phyloP scores from a whole-genome alignment of 495 filamentous ascomycete genomes.

The Lepidopterella palustris region DNA sequence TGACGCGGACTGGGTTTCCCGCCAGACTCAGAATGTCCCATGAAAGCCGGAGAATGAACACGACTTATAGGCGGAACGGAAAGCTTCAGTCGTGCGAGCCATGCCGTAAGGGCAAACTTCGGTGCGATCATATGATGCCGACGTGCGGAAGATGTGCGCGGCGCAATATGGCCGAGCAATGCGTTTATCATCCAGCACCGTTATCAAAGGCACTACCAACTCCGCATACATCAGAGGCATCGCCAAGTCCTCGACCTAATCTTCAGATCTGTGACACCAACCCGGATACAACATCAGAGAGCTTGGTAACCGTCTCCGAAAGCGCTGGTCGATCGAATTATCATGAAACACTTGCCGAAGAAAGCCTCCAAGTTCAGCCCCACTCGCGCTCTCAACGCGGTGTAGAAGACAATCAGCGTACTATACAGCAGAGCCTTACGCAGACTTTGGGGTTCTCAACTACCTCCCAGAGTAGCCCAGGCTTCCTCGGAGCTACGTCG shows the following conservation, averaged over 20 bases:
- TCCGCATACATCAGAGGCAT: constrained; percentile 3
- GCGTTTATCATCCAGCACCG: constrained; percentile 27
- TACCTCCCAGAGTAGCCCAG: not conserved
- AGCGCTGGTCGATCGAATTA: too few relatives aligned
- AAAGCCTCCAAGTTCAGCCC: too few relatives aligned
- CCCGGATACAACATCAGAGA: not conserved
- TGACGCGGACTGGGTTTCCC: constrained; percentile 16
- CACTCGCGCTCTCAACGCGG: too few relatives aligned
- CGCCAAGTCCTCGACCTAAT: not conserved
- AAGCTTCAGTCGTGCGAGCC: constrained; percentile 30
- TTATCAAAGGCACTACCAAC: constrained; percentile 21
- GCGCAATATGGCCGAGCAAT: constrained; percentile 22
- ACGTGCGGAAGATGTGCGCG: constrained; percentile 27
- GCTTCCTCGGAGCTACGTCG: constrained; percentile 10
- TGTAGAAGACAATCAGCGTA: too few relatives aligned
- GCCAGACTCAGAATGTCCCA: constrained; percentile 18
- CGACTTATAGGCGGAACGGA: constrained; percentile 21
- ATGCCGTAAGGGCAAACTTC: constrained; percentile 24
- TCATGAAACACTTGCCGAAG: too few relatives aligned
- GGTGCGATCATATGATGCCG: constrained; percentile 28
- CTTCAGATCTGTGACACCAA: not conserved
- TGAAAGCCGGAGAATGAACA: constrained; percentile 19
- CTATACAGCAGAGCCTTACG: too few relatives aligned
- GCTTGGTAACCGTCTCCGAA: too few relatives aligned
- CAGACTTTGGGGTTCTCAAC: not conserved